A percentile compares a stretch with the other conserved stretches of the same genome.
Evolutionary conservation across 495 filamentous ascomycete genomes (phyloP).

Genomic region (Hyphodiscus hymeniophilus): DNA sequence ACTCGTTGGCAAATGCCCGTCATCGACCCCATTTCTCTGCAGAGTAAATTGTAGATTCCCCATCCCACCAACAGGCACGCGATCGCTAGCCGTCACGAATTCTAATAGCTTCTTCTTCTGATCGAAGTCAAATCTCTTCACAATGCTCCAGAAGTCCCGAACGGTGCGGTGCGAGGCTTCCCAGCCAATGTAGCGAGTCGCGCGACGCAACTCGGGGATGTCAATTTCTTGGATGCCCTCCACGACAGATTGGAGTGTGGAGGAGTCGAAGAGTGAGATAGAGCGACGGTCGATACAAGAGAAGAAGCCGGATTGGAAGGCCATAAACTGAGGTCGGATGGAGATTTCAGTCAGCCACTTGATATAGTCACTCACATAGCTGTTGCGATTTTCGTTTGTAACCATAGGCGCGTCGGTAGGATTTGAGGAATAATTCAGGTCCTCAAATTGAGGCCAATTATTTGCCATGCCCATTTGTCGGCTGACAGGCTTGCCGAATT

Average conservation of each 20-base stretch:
- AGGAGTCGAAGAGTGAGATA: constrained; percentile 60
- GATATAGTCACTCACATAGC: constrained; percentile 84
- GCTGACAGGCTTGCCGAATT: constrained; percentile 47
- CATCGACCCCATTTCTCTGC: constrained; percentile 60
- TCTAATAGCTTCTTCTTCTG: constrained; percentile 70
- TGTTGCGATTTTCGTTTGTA: constrained; percentile 65
- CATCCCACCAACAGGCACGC: constrained; percentile 78
- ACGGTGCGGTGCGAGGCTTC: constrained; percentile 57
- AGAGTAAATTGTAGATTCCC: constrained; percentile 73
- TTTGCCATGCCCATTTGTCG: constrained; percentile 33
- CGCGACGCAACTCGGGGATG: constrained; percentile 56
- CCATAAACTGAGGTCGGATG: constrained; percentile 65
- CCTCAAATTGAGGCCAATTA: constrained; percentile 22
- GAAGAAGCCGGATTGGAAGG: constrained; percentile 77
- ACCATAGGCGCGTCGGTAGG: constrained; percentile 50
- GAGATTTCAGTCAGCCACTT: constrained; percentile 74
- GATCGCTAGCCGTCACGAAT: constrained; percentile 90
- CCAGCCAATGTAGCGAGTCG: constrained; percentile 74
- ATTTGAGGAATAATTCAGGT: constrained; percentile 2
- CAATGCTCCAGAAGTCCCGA: constrained; percentile 74
- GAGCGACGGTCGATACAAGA: constrained; percentile 62
- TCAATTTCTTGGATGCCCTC: constrained; percentile 78
- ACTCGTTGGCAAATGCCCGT: constrained; percentile 26
- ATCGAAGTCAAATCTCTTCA: constrained; percentile 56
- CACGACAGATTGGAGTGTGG: constrained; percentile 63